Evolutionary conservation across 208 protist genomes (phyloP).

Genomic region (Leishmania lainsoni): DNA sequence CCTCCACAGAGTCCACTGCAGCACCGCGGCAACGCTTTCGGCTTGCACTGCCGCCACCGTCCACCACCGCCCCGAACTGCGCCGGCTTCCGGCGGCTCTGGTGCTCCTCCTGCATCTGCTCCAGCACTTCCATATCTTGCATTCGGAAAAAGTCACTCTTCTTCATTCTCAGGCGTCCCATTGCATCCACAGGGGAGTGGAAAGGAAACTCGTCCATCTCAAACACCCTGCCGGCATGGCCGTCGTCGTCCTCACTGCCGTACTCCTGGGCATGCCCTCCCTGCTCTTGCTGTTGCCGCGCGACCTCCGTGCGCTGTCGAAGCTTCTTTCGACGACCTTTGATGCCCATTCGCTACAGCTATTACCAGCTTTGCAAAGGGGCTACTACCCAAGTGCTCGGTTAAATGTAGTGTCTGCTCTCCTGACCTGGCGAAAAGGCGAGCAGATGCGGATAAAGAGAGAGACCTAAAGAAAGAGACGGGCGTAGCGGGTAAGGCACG

Average conservation of each 20-base stretch:
- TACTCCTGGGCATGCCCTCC: too few species aligned
- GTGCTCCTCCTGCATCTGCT: conserved; percentile 81
- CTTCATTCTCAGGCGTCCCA: conserved; percentile 70
- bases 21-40: conserved; percentile 22
- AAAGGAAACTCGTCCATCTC: conserved; percentile 52
- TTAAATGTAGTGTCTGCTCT: neutral
- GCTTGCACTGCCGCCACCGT: neutral
- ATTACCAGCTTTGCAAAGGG: neutral
- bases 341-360: conserved; percentile 65
- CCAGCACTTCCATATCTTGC: conserved; percentile 80
- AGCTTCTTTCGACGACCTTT: conserved; percentile 79
- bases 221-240: conserved; percentile 14
- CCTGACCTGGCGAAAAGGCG: neutral
- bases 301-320: conserved; percentile 55
- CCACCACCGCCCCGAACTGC: conserved; percentile 16
- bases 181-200: conserved; percentile 48
- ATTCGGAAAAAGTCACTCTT: conserved; percentile 87
- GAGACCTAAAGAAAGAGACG: neutral
- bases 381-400: neutral
- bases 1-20: conserved; percentile 19
- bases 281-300: conserved; percentile 19
- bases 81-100: conserved; percentile 40
- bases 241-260: conserved; percentile 17
- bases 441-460: conserved; percentile 5
- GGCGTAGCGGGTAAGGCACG: neutral